These are phyloP conservation scores for Isabelozyma pseudorhagii DNA, from an alignment of 805 yeast genomes.

Conservation along the genomic window DNA sequence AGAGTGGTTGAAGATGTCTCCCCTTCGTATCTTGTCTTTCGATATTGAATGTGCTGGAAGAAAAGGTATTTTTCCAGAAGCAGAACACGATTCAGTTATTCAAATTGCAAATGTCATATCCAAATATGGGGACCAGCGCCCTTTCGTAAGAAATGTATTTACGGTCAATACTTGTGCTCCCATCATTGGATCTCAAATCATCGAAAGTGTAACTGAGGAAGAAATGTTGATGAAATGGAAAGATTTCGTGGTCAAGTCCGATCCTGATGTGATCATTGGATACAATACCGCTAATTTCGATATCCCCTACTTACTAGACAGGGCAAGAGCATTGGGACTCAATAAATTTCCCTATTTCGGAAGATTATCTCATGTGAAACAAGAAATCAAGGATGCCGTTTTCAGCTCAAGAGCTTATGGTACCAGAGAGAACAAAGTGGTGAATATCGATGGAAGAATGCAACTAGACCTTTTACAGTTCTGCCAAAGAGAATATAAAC, in stretches of 20 bases:
- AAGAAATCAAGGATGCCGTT: conserved; percentile 75
- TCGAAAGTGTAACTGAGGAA: conserved; percentile 67
- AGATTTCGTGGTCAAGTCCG: conserved; percentile 77
- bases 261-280: conserved; percentile 96
- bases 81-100: conserved; percentile 89
- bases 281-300: conserved; percentile 94
- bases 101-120: conserved; percentile 96
- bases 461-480: conserved; percentile 92
- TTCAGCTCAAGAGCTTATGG: conserved; percentile 97
- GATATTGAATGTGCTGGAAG: conserved; percentile 99
- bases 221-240: conserved; percentile 87
- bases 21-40: conserved; percentile 86
- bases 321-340: conserved; percentile 73
- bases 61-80: conserved; percentile 94
- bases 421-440: conserved; percentile 86
- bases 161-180: conserved; percentile 90
- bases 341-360: conserved; percentile 83
- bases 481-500: conserved; percentile 89
- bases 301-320: conserved; percentile 84
- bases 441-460: conserved; percentile 93
- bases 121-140: conserved; percentile 75
- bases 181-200: conserved; percentile 89
- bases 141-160: conserved; percentile 92
- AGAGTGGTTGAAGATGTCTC: conserved; percentile 90
- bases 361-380: conserved; percentile 61